A percentile compares a stretch with the other conserved stretches of the same genome.
Evolutionary conservation across 2,329 filamentous ascomycete species (phyloP).

Genomic region (Penicillium sp.): DNA sequence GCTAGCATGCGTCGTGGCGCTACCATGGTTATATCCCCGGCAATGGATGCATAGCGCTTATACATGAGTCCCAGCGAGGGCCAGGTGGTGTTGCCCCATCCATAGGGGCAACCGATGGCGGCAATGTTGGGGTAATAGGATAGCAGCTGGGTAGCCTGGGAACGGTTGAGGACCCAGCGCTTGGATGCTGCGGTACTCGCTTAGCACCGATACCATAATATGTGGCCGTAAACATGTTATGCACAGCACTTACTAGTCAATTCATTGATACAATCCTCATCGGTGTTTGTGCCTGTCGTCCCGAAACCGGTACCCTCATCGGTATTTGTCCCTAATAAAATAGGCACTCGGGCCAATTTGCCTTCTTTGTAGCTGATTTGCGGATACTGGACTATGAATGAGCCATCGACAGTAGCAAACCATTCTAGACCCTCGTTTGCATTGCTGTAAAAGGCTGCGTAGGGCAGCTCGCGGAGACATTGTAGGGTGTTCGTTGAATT

Average conservation of each 20-base stretch:
- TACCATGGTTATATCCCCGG: constrained; percentile 29
- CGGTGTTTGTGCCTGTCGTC: constrained; percentile 52
- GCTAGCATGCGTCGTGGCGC: constrained; percentile 30
- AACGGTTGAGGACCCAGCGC: constrained; percentile 27
- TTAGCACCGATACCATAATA: constrained; percentile 15
- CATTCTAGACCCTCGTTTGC: constrained; percentile 30
- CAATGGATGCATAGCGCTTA: constrained; percentile 32
- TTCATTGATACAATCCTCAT: constrained; percentile 48
- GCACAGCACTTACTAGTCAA: constrained; percentile 19
- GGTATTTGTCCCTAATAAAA: constrained; percentile 62
- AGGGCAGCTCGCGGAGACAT: constrained; percentile 30
- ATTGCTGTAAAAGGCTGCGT: constrained; percentile 20
- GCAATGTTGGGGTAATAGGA: constrained; percentile 53
- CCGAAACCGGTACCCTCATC: constrained; percentile 63
- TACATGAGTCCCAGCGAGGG: constrained; percentile 26
- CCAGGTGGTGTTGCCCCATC: constrained; percentile 34
- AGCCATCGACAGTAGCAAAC: constrained; percentile 52
- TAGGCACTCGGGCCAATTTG: constrained; percentile 60
- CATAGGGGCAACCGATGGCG: constrained; percentile 47
- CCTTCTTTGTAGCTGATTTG: constrained; percentile 56
- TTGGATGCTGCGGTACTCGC: constrained; percentile 19
- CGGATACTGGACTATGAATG: constrained; percentile 54
- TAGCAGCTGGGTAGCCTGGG: constrained; percentile 41
- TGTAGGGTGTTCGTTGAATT: constrained; percentile 25
- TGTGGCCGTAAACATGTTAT: not conserved